phyloP scores from a whole-genome alignment of 352 stramenopile genomes.

The Halophytophthora polymorphica region DNA sequence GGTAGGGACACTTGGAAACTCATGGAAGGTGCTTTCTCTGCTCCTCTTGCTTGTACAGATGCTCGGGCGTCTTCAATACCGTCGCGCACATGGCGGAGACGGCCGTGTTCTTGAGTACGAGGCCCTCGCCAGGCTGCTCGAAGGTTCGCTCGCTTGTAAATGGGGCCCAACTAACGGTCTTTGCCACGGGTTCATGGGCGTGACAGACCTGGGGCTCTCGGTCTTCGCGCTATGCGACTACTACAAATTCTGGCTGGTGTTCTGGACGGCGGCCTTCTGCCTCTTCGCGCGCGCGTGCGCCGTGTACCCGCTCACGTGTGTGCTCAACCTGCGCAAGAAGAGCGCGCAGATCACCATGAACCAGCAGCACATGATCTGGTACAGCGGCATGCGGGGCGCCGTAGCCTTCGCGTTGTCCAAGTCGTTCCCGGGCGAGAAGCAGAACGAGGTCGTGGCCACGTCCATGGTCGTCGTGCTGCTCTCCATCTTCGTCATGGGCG shows the following conservation, averaged over 20 bases:
- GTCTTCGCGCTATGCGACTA: conserved; percentile 83
- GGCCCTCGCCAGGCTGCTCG: too few relatives aligned
- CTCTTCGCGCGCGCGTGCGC: conserved; percentile 79
- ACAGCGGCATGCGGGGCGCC: conserved; percentile 90
- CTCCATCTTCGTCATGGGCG: conserved; percentile 90
- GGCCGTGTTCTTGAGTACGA: conserved; percentile 89
- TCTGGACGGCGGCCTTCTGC: conserved; percentile 85
- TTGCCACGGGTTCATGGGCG: neutral
- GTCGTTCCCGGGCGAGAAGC: conserved; percentile 85
- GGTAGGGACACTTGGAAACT: neutral
- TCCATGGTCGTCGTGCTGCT: conserved; percentile 92
- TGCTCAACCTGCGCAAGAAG: conserved; percentile 67
- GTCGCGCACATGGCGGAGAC: conserved; percentile 91
- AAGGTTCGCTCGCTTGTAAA: too few relatives aligned
- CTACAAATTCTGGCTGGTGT: conserved; percentile 83
- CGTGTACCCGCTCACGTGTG: conserved; percentile 84
- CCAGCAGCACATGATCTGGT: conserved; percentile 94
- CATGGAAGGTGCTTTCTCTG: too few relatives aligned
- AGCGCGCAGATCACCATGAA: conserved; percentile 73
- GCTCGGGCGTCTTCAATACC: conserved; percentile 87
- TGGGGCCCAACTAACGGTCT: neutral
- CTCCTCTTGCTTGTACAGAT: too few relatives aligned
- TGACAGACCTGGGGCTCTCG: conserved; percentile 85
- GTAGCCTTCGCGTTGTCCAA: conserved; percentile 91
- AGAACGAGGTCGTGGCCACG: conserved; percentile 84